Evolutionary conservation across 805 yeast species (phyloP).

Genomic region (Nakazawaea laoshanensis): DNA sequence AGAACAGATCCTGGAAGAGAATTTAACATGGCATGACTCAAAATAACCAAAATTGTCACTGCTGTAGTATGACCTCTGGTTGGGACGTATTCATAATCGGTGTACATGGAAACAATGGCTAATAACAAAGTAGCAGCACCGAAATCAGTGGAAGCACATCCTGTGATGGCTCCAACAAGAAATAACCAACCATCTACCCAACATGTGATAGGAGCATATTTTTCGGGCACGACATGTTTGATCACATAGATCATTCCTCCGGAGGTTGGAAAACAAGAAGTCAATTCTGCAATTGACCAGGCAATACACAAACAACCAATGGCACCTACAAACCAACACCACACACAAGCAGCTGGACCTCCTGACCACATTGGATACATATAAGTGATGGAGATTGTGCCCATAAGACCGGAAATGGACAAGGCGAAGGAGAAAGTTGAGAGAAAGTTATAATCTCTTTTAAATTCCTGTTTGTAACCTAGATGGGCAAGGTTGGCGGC

Average conservation of each 20-base stretch:
- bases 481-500: constrained; percentile 28
- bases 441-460: constrained; percentile 46
- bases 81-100: constrained; percentile 28
- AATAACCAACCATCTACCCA: constrained; percentile 49
- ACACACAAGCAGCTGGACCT: constrained; percentile 55
- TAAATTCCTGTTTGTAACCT: constrained; percentile 57
- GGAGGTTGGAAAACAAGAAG: constrained; percentile 43
- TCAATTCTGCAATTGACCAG: constrained; percentile 38
- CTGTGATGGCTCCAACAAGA: constrained; percentile 38
- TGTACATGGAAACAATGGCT: constrained; percentile 33
- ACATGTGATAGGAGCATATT: constrained; percentile 41
- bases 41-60: constrained; percentile 39
- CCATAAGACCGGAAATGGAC: constrained; percentile 57
- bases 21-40: constrained; percentile 40
- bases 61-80: constrained; percentile 39
- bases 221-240: constrained; percentile 38
- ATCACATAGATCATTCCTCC: constrained; percentile 45
- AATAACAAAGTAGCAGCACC: constrained; percentile 42
- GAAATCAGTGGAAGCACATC: constrained; percentile 43
- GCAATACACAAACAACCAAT: constrained; percentile 48
- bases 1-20: constrained; percentile 43
- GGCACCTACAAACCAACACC: constrained; percentile 56
- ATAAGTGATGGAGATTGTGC: constrained; percentile 50
- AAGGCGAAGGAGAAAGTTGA: constrained; percentile 60
- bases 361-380: constrained; percentile 39